A percentile compares a stretch with the other conserved stretches of the same genome.
Evolutionary conservation across 352 stramenopile genomes (phyloP).

Genomic region (Phytophthora citricola): DNA sequence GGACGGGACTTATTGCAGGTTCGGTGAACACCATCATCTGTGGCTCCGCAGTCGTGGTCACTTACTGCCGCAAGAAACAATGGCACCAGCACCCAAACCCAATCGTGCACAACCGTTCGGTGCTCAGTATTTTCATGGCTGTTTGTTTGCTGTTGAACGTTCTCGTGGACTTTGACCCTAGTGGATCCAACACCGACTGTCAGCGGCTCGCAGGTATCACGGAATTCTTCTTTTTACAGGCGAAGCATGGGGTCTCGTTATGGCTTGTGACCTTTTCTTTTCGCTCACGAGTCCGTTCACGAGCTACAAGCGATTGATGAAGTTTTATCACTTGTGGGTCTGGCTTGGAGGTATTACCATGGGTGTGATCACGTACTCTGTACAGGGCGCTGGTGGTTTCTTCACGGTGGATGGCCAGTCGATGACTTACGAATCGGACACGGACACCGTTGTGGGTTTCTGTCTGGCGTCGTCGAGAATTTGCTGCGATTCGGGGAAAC

Average conservation of each 20-base stretch:
- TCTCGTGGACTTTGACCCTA: slow-evolving; percentile 77
- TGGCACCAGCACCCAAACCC: slow-evolving; percentile 92
- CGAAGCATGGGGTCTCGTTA: slow-evolving; percentile 88
- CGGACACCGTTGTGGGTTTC: slow-evolving; percentile 77
- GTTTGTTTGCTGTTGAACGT: slow-evolving; percentile 88
- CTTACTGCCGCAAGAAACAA: slow-evolving; percentile 88
- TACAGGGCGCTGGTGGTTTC: slow-evolving; percentile 77
- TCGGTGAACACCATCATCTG: slow-evolving; percentile 90
- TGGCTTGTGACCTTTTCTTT: slow-evolving; percentile 90
- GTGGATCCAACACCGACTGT: slow-evolving; percentile 62
- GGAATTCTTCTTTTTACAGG: slow-evolving; percentile 92
- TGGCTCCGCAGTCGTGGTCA: slow-evolving; percentile 84
- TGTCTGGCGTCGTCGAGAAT: slow-evolving; percentile 85
- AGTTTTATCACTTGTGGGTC: slow-evolving; percentile 89
- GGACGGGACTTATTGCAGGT: slow-evolving; percentile 87
- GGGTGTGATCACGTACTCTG: slow-evolving; percentile 76
- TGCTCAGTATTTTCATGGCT: slow-evolving; percentile 88
- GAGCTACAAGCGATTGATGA: slow-evolving; percentile 91
- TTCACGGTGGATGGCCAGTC: slow-evolving; percentile 87
- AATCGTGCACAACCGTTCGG: slow-evolving; percentile 86
- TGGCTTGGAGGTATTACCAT: slow-evolving; percentile 87
- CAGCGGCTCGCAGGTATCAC: slow-evolving; percentile 80
- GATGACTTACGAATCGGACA: slow-evolving; percentile 77
- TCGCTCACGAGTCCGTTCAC: slow-evolving; percentile 90
- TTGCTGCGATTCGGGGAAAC: slow-evolving; percentile 65